phyloP scores from a whole-genome alignment of 1,139 yeast species.

The Pichiaceae sp. region DNA sequence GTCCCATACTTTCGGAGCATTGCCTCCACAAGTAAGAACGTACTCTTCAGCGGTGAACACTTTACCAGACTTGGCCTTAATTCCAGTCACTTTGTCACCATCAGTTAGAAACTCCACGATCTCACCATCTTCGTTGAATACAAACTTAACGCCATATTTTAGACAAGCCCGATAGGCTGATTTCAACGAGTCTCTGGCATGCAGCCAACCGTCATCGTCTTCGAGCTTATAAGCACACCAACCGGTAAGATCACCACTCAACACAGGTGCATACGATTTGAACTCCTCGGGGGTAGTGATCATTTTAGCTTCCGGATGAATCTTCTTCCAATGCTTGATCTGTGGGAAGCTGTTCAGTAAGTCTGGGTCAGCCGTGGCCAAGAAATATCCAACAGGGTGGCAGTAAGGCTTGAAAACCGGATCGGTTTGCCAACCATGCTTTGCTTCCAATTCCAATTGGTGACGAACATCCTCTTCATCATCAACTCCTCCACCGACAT shows the following conservation, averaged over 20 bases:
- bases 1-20: slow-evolving; percentile 25
- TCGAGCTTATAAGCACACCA: background rate
- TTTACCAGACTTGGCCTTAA: slow-evolving; percentile 7
- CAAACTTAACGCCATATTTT: slow-evolving; percentile 25
- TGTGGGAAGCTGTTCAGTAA: slow-evolving; percentile 27
- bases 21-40: slow-evolving; percentile 27
- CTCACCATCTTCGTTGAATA: slow-evolving; percentile 23
- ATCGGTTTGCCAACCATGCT: slow-evolving; percentile 28
- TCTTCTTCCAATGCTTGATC: slow-evolving; percentile 25
- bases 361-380: slow-evolving; percentile 21
- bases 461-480: slow-evolving; percentile 30
- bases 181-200: slow-evolving; percentile 25
- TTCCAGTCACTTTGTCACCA: slow-evolving; percentile 8
- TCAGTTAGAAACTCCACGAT: background rate
- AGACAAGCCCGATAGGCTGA: slow-evolving; percentile 20
- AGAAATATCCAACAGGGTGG: slow-evolving; percentile 29
- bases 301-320: slow-evolving; percentile 21
- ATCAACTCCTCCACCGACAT: slow-evolving; percentile 24
- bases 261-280: slow-evolving; percentile 23
- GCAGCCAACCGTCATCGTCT: slow-evolving; percentile 22
- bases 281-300: slow-evolving; percentile 19
- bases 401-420: slow-evolving; percentile 25
- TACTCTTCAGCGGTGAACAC: slow-evolving; percentile 25
- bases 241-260: slow-evolving; percentile 14
- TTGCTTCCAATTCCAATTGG: slow-evolving; percentile 31